Base-by-base conservation (phyloP, 768 basidiomycete species). In the Xerocomellus dryophilus region DNA sequence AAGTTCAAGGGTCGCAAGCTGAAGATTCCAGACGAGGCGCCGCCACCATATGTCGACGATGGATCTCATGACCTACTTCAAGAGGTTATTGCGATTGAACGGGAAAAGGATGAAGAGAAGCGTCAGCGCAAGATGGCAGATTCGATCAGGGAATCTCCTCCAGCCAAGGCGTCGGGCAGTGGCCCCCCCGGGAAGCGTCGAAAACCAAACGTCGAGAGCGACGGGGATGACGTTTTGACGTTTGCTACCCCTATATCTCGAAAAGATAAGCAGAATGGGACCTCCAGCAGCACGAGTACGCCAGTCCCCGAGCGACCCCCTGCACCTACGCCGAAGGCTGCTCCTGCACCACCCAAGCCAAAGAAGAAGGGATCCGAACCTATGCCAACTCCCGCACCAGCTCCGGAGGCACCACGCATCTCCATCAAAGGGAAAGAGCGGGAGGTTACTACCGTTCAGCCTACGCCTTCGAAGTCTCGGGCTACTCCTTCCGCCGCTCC, bases 21-120 rank as follows among this genome's bases (percentile, higher is more conserved):
- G 12, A 82, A 79, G 61, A 69, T 70, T 32, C 63, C 71, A 12
- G 78, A 73, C 35, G 60, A 78, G 17, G 81, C 82, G 3, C 81
- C 86, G 1, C 83, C 84, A 3, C 79, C 85, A 4, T 86, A 86
- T 63, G 78, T 85, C 41, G 88, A 90, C 60, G 88, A 90, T 68
- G 88, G 86, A n/a, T 87, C 85, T 27, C 83, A 88, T 59, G 89
- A 92, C 62, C 76, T 92, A 38, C 72, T 90, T 3, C 86, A 90
- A 66, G 89, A 91, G 66, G 88, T 92, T 18, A 79, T 90, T 50
- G 89, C 89, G 8, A 86, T 90, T 38, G 89, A 91, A 65, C 76
- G 80, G 50, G 82, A 85, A 69, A 81, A 84, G 67, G 75, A 77
- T 49, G 81, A 25, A 25, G 25, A 78, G 55, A 75, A 73, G 38